Evolutionary conservation across 768 basidiomycete genomes (phyloP), one percentile per base, ranked within the genome.

Genomic region (Podaxis sp.): DNA sequence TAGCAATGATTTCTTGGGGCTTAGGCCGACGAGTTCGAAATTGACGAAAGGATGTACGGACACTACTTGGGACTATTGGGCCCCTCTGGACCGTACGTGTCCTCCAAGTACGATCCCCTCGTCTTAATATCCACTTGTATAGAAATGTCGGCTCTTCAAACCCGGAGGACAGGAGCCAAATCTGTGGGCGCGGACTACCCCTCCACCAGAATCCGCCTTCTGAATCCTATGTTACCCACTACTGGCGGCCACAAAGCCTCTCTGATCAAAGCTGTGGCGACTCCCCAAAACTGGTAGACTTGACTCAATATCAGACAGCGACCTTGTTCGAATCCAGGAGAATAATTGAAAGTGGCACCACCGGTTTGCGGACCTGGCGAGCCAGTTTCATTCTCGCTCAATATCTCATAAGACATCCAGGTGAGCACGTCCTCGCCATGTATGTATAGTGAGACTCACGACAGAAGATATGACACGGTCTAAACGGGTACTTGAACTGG

Each of bases 331-430:
- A 94, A 73, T 91, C 91, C 1, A 84, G 86, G 6, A 88, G 84
- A 2, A 85, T 80, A 2, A 86, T 93, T 29, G 90, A 93, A 71
- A 77, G 78, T 46, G 91, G 92, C 0, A 93, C 90, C 0, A 93
- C 91, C 1, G 91, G 92, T 12, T 73, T 93, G 53, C 80, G 89
- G 58, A 94, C 91, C 6, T 94, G 92, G 92, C 76, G 80, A 29
- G 89, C 92, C 4, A 88, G 90, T 66, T 81, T 88, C 49, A 75
- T 82, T 33, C 76, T 93, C 19, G 84, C 85, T 0, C 80, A 87
- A 53, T 87, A 85, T 67, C 75, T 93, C 24, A 79, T 85, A 19
- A 63, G 67, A 8, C 77, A 88, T 68, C 76, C 85, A 71, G 81
- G 91, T 90, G 71, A 36, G 52, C 50, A 22, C 49, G 17, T 29